A percentile compares a stretch with the other conserved stretches of the same genome.
These are phyloP conservation scores for Sporothrix inflata DNA, from an alignment of 2,329 filamentous ascomycete genomes.

Conservation along the genomic window DNA sequence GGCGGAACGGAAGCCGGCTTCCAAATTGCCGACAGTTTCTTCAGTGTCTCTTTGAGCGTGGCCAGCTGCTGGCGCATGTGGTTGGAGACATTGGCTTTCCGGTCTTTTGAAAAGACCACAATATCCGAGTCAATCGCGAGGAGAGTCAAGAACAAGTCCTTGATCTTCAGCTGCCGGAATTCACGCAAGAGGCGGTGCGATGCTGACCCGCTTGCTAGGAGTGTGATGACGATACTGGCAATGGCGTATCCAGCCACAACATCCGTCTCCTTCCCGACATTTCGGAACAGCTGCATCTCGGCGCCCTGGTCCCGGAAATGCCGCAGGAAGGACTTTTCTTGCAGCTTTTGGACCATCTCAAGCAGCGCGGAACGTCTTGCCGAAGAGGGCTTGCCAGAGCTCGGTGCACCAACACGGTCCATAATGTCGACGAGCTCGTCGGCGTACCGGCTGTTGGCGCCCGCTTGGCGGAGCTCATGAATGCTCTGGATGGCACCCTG, in stretches of 20 bases:
- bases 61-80: slow-evolving; percentile 60
- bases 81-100: slow-evolving; percentile 70
- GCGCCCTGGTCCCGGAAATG: slow-evolving; percentile 76
- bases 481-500: slow-evolving; percentile 63
- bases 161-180: slow-evolving; percentile 58
- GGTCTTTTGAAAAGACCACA: slow-evolving; percentile 62
- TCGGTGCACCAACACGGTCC: slow-evolving; percentile 60
- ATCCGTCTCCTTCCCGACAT: slow-evolving; percentile 63
- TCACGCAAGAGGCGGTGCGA: slow-evolving; percentile 61
- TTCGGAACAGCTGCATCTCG: slow-evolving; percentile 68
- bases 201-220: slow-evolving; percentile 60
- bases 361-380: slow-evolving; percentile 62
- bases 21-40: slow-evolving; percentile 61
- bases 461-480: slow-evolving; percentile 67
- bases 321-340: slow-evolving; percentile 64
- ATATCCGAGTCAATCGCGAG: slow-evolving; percentile 61
- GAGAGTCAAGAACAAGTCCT: slow-evolving; percentile 59
- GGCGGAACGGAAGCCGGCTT: slow-evolving; percentile 45
- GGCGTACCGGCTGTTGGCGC: slow-evolving; percentile 67
- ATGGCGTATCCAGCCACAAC: slow-evolving; percentile 65
- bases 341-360: slow-evolving; percentile 62
- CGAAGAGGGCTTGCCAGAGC: slow-evolving; percentile 48
- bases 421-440: slow-evolving; percentile 68
- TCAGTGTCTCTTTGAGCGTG: slow-evolving; percentile 57
- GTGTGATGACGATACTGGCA: slow-evolving; percentile 63